Evolutionary conservation across 306 rosid species (phyloP).

Genomic region (Mimosa pudica): DNA sequence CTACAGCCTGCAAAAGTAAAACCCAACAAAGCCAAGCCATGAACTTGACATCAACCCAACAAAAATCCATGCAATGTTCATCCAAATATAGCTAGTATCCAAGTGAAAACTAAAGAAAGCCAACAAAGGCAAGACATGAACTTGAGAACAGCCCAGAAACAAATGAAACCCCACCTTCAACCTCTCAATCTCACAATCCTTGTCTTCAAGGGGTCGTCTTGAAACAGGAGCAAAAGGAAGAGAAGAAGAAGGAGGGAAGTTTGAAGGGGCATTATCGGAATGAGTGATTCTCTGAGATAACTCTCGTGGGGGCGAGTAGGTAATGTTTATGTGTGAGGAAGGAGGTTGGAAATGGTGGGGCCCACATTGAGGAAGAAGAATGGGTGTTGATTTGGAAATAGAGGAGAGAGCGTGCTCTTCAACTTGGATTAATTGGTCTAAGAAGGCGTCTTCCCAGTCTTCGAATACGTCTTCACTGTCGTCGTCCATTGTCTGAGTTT

Average conservation of each 20-base stretch:
- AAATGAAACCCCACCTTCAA: slow-evolving; percentile 55
- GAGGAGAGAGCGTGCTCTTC: slow-evolving; percentile 48
- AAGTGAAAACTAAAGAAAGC: too few species aligned
- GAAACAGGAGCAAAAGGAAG: slow-evolving; percentile 33
- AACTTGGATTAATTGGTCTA: slow-evolving; percentile 49
- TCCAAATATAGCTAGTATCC: too few species aligned
- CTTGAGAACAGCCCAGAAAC: too few species aligned
- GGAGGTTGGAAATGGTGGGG: slow-evolving; percentile 24
- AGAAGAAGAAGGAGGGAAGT: slow-evolving; percentile 28
- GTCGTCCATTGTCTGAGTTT: slow-evolving; percentile 23
- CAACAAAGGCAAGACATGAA: too few species aligned
- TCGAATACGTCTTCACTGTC: slow-evolving; percentile 52
- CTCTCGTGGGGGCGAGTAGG: slow-evolving; percentile 81
- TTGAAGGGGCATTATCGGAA: slow-evolving; percentile 27
- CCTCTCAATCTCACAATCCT: slow-evolving; percentile 51
- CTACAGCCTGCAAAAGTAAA: too few species aligned
- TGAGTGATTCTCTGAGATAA: slow-evolving; percentile 59
- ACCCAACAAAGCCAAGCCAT: too few species aligned
- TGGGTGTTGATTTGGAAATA: slow-evolving; percentile 32
- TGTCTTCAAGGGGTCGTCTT: slow-evolving; percentile 30
- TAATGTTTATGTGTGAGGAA: neutral
- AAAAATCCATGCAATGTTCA: neutral
- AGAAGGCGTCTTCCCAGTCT: slow-evolving; percentile 54
- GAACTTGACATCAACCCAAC: neutral
- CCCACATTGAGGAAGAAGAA: slow-evolving; percentile 21